A percentile compares a stretch with the other conserved stretches of the same genome.
Evolutionary conservation across 345 rosid species (phyloP).

Genomic region (Murraya paniculata): DNA sequence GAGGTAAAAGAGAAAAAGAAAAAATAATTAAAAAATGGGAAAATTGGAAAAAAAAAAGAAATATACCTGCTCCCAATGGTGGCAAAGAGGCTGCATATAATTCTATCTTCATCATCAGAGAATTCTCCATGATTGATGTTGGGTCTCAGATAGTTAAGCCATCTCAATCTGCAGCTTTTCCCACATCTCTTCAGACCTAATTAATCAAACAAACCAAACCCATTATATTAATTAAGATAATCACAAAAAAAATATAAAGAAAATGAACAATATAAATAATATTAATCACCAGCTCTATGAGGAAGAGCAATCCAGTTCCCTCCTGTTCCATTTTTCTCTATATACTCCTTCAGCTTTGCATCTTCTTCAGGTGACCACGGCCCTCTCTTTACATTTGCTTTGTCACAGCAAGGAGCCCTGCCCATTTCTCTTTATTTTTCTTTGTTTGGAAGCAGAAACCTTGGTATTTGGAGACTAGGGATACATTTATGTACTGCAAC

Average conservation of each 20-base stretch:
- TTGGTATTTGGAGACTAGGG: conserved; percentile 7
- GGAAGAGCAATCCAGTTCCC: conserved; percentile 91
- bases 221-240: background rate
- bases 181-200: conserved; percentile 84
- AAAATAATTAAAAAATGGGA: background rate
- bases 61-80: conserved; percentile 86
- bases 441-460: conserved; percentile 3
- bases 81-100: conserved; percentile 65
- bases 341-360: conserved; percentile 70
- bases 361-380: conserved; percentile 99
- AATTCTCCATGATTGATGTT: conserved; percentile 91
- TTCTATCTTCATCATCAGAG: conserved; percentile 69
- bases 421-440: conserved; percentile 50
- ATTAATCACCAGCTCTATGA: conserved; percentile 60
- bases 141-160: conserved; percentile 91
- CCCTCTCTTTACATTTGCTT: conserved; percentile 84
- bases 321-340: conserved; percentile 61
- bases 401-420: conserved; percentile 95
- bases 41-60: background rate
- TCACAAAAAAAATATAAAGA: background rate
- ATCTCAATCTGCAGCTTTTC: conserved; percentile 87
- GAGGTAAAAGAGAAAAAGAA: background rate
- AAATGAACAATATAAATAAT: background rate
- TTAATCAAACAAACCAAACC: conserved; percentile 4
- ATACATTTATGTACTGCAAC: background rate